These are phyloP conservation scores for Primulina huaijiensis DNA, from an alignment of 257 asterid species.

Conservation along the genomic window DNA sequence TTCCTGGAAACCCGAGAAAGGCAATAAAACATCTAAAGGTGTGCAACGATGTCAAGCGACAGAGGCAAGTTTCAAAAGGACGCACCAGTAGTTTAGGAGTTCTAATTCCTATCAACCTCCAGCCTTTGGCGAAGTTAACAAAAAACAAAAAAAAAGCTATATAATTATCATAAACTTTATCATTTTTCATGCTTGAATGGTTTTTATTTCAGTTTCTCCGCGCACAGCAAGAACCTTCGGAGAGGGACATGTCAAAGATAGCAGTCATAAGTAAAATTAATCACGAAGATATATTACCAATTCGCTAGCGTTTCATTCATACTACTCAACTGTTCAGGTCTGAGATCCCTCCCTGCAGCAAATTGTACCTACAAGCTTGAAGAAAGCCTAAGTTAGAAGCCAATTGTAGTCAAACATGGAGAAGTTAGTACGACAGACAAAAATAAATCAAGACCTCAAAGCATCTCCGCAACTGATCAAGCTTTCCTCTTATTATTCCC, in stretches of 20 bases:
- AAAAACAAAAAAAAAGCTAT: background rate
- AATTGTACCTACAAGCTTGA: constrained; percentile 73
- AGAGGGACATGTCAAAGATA: constrained; percentile 8
- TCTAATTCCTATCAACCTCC: constrained; percentile 11
- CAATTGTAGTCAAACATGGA: constrained; percentile 14
- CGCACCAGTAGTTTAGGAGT: background rate
- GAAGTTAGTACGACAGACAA: constrained; percentile 18
- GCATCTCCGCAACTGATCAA: constrained; percentile 94
- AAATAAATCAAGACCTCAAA: constrained; percentile 65
- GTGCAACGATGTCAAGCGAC: background rate
- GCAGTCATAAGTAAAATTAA: background rate
- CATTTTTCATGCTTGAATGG: background rate
- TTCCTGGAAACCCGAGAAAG: background rate
- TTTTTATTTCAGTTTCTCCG: background rate
- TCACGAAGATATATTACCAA: constrained; percentile 47
- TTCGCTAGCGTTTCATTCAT: constrained; percentile 67
- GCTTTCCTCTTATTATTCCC: constrained; percentile 98
- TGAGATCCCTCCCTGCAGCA: constrained; percentile 99
- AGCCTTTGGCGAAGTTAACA: background rate
- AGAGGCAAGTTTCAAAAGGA: background rate
- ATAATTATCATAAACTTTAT: background rate
- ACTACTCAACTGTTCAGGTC: constrained; percentile 81
- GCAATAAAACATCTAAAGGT: background rate
- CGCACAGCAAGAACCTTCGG: constrained; percentile 1
- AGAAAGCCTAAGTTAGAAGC: constrained; percentile 20